These are phyloP conservation scores for Termitomyces titanicus DNA, from an alignment of 768 basidiomycete species.

Conservation along the genomic window DNA sequence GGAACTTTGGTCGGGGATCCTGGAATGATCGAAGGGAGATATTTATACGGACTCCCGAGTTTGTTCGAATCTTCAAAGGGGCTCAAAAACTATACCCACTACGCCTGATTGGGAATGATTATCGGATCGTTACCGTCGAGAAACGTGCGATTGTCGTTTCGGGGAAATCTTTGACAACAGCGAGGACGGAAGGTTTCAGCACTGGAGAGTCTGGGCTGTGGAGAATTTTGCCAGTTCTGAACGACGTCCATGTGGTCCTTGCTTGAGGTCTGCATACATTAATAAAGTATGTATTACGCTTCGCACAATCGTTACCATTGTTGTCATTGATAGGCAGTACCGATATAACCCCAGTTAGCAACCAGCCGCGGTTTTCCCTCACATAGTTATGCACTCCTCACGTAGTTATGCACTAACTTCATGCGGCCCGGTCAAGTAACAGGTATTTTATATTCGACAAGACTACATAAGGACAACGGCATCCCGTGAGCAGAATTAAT, in stretches of 20 bases:
- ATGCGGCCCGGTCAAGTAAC: slow-evolving; percentile 8
- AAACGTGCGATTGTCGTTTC: slow-evolving; percentile 24
- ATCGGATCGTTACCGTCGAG: slow-evolving; percentile 24
- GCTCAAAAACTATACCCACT: slow-evolving; percentile 21
- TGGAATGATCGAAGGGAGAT: slow-evolving; percentile 17
- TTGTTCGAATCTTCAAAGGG: background rate
- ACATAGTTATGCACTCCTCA: too few species aligned
- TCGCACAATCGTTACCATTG: background rate
- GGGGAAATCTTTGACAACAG: slow-evolving; percentile 1
- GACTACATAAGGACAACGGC: slow-evolving; percentile 13
- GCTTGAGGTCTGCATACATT: background rate
- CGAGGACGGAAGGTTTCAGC: background rate
- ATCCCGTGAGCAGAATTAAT: slow-evolving; percentile 41
- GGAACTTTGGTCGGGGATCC: slow-evolving; percentile 19
- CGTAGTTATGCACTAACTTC: background rate
- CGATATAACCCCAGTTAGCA: slow-evolving; percentile 7
- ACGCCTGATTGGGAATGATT: slow-evolving; percentile 32
- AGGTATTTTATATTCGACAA: slow-evolving; percentile 14
- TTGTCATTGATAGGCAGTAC: slow-evolving; percentile 4
- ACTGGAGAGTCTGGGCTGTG: background rate
- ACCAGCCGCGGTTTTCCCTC: slow-evolving; percentile 6
- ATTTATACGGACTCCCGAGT: slow-evolving; percentile 9
- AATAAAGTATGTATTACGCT: background rate
- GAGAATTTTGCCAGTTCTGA: background rate
- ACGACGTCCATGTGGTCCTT: background rate